These are phyloP conservation scores for Talaromyces sp. DNA, from an alignment of 2,329 filamentous ascomycete species.

Conservation along the genomic window DNA sequence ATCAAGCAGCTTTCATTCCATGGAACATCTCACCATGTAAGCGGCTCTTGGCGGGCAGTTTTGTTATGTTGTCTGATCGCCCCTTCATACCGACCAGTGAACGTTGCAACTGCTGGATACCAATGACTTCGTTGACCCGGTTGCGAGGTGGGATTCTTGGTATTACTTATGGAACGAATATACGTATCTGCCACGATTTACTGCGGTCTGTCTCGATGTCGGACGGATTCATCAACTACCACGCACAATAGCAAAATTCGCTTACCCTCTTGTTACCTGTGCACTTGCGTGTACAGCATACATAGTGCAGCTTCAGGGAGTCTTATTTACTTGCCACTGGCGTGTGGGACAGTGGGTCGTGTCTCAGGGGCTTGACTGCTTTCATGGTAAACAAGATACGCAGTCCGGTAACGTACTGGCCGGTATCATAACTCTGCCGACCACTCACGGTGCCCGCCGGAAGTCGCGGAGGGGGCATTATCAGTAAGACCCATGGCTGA, in stretches of 20 bases:
- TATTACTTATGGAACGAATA: neutral
- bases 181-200: neutral
- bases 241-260: neutral
- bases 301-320: neutral
- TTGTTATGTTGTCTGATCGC: neutral
- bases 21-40: neutral
- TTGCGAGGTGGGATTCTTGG: slow-evolving; percentile 4
- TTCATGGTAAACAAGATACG: slow-evolving; percentile 3
- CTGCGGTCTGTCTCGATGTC: neutral
- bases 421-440: neutral
- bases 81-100: slow-evolving; percentile 11
- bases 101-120: neutral
- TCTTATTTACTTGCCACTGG: slow-evolving; percentile 14
- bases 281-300: neutral
- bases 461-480: neutral
- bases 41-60: slow-evolving; percentile 9
- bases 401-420: slow-evolving; percentile 4
- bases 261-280: neutral
- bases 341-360: slow-evolving; percentile 15
- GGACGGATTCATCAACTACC: neutral
- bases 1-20: neutral
- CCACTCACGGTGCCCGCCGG: slow-evolving; percentile 10
- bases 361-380: slow-evolving; percentile 21
- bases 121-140: slow-evolving; percentile 14
- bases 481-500: neutral